Evolutionary conservation across 257 asterid genomes (phyloP), one percentile per base, ranked within the genome.

Genomic region (Solanum tarapatanum): DNA sequence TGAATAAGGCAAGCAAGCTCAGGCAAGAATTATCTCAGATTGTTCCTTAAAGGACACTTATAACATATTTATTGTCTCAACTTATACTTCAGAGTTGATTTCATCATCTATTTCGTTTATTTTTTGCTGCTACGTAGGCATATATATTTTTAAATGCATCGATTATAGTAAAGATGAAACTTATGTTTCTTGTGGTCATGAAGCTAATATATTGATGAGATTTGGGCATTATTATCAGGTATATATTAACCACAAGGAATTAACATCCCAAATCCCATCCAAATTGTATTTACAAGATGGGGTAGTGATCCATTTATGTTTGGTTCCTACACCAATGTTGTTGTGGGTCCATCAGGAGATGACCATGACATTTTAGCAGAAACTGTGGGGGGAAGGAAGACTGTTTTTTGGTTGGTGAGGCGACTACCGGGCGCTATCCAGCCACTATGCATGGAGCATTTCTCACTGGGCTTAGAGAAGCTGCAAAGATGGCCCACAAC

Each of bases 1-100:
- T 97, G 86, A 98, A 97, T 82, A 93, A 90, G 90, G 90, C 95
- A 85, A 93, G 96, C 91, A 92, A 88, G 88, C 88, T 90, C 70
- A 94, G 98, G 92, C 92, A 89, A 33, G 98, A 94, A 26, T 58
- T 58, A 48, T 48, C 21, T 48, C 3, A 48, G 7, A 2, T 5
- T 48, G 60, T 14, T 48, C 8, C 23, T 41, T 41, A 41, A 41
- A 41, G 48, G 48, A 41, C 48, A 3, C 14, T 41, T 41, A 41
- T 41, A 41, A 41, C 48, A 41, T 41, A 41, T 41, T 41, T 41
- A 43, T 43, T 43, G 9, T 73, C 82, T 73, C 48, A 73, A 73
- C 48, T 73, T 33, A 35, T 73, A 19, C 30, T 73, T 73, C 11
- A 73, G 48, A 35, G 58, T 13, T 48, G 58, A 48, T 48, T 48